A percentile compares a stretch with the other conserved stretches of the same genome.
These are phyloP conservation scores for Penicillium sclerotigenum DNA, from an alignment of 2,329 filamentous ascomycete genomes.

Conservation along the genomic window DNA sequence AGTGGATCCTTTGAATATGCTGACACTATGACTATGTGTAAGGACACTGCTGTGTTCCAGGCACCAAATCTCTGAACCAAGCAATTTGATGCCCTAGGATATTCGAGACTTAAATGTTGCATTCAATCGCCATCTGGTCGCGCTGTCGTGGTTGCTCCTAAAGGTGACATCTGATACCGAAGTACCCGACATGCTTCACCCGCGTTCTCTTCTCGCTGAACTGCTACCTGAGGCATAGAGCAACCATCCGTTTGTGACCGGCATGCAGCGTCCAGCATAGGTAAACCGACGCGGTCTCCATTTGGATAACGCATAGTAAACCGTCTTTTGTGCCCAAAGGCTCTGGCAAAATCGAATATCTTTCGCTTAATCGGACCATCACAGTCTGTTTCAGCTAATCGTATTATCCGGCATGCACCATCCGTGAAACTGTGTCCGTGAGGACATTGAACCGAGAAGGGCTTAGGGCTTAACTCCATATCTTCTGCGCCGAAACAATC, in stretches of 20 bases:
- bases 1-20: conserved; percentile 46
- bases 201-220: conserved; percentile 46
- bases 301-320: conserved; percentile 45
- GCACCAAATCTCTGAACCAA: conserved; percentile 21
- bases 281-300: conserved; percentile 53
- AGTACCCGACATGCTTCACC: conserved; percentile 52
- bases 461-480: conserved; percentile 96
- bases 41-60: conserved; percentile 42
- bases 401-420: conserved; percentile 63
- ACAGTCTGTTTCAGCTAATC: conserved; percentile 56
- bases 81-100: conserved; percentile 18
- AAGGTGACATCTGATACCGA: conserved; percentile 49
- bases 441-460: conserved; percentile 60
- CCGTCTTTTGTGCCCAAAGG: conserved; percentile 42
- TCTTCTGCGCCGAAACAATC: conserved; percentile 56
- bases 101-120: conserved; percentile 14
- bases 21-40: conserved; percentile 44
- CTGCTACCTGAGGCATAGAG: conserved; percentile 41
- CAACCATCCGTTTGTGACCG: conserved; percentile 61
- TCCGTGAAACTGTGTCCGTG: conserved; percentile 61
- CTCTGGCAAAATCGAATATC: conserved; percentile 46
- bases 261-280: conserved; percentile 56
- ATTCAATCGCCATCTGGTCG: conserved; percentile 12
- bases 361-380: conserved; percentile 35
- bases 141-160: conserved; percentile 39